phyloP scores from a whole-genome alignment of 495 filamentous ascomycete genomes.

The Aspergillus homomorphus region DNA sequence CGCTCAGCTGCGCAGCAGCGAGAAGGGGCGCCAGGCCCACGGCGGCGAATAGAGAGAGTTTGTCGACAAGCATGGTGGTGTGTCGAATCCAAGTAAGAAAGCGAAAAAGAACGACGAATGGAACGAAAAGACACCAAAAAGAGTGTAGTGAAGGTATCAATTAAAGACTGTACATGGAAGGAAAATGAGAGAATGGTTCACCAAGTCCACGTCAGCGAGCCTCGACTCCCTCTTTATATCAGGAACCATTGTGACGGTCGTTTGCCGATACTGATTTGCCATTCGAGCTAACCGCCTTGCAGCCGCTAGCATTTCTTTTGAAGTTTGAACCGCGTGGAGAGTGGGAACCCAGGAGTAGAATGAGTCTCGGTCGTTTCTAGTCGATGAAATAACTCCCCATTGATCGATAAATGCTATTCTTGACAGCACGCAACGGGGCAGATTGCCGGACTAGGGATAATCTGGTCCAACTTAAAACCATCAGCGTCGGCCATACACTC shows the following conservation, averaged over 20 bases:
- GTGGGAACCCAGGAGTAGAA: background rate
- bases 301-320: background rate
- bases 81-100: background rate
- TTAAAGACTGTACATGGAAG: slow-evolving; percentile 4
- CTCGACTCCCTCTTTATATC: background rate
- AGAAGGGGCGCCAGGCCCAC: slow-evolving; percentile 32
- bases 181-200: background rate
- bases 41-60: slow-evolving; percentile 20
- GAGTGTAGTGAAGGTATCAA: background rate
- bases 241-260: background rate
- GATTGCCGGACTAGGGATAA: background rate
- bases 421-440: background rate
- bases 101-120: background rate
- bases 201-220: background rate
- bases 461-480: background rate
- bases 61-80: slow-evolving; percentile 1
- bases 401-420: background rate
- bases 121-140: slow-evolving; percentile 2
- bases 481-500: background rate
- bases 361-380: background rate
- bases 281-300: background rate
- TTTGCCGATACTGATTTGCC: background rate
- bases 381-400: background rate
- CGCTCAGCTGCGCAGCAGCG: slow-evolving; percentile 38
- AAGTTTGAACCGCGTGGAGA: background rate